Percentiles rank a stretch among this genome's conserved stretches.
Evolutionary conservation across 2,329 filamentous ascomycete species (phyloP).

Genomic region (Colletotrichum lindemuthianum): DNA sequence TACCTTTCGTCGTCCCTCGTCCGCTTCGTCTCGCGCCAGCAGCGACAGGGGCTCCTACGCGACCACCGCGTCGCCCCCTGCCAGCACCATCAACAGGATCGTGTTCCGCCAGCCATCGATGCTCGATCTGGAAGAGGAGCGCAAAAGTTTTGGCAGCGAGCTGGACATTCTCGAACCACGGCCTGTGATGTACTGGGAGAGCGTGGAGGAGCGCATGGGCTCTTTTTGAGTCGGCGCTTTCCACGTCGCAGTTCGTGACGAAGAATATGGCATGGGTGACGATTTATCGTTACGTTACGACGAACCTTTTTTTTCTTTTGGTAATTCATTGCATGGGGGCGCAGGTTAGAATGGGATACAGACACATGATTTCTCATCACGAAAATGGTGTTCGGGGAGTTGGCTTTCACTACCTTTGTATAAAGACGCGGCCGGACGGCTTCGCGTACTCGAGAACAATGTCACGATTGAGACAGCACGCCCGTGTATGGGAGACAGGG

Average conservation of each 20-base stretch:
- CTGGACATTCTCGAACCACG: slow-evolving; percentile 69
- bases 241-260: too few relatives aligned
- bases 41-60: slow-evolving; percentile 53
- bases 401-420: too few relatives aligned
- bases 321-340: too few relatives aligned
- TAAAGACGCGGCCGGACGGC: too few relatives aligned
- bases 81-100: slow-evolving; percentile 67
- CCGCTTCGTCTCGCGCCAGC: slow-evolving; percentile 54
- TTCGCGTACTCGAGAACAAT: too few relatives aligned
- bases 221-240: background rate
- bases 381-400: too few relatives aligned
- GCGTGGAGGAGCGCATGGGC: slow-evolving; percentile 69
- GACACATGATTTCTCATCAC: too few relatives aligned
- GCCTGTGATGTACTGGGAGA: slow-evolving; percentile 71
- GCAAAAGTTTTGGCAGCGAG: slow-evolving; percentile 60
- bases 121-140: slow-evolving; percentile 67
- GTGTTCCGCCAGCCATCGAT: slow-evolving; percentile 68
- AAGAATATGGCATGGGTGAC: too few relatives aligned
- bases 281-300: background rate
- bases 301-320: background rate
- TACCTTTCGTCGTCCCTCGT: slow-evolving; percentile 63
- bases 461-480: too few relatives aligned
- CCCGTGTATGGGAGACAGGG: too few relatives aligned
- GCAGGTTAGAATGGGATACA: too few relatives aligned
- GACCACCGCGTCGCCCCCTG: slow-evolving; percentile 56